Evolutionary conservation across 2,329 filamentous ascomycete genomes (phyloP).

Genomic region (Fusarium brachygibbosum): DNA sequence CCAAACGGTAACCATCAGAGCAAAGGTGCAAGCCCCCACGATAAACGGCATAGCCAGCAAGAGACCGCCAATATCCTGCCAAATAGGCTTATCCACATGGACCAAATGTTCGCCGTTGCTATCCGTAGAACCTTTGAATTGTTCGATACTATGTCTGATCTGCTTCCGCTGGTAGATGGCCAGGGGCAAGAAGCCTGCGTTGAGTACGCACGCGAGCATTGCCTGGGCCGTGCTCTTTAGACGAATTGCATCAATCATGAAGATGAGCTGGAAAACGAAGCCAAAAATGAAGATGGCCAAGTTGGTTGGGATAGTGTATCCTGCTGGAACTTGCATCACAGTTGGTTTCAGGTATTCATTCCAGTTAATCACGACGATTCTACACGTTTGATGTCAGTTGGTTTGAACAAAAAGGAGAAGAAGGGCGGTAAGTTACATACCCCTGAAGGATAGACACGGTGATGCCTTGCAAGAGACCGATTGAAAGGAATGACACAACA

Average conservation of each 20-base stretch:
- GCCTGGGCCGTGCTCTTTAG: constrained; percentile 20
- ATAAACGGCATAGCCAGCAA: background rate
- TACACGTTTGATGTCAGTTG: background rate
- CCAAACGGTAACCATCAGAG: background rate
- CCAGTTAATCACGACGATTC: constrained; percentile 4
- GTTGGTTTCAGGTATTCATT: constrained; percentile 5
- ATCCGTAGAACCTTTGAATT: background rate
- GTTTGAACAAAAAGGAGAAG: background rate
- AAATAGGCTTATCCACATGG: constrained; percentile 1
- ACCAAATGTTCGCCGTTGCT: background rate
- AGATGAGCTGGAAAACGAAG: constrained; percentile 3
- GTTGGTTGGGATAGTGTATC: constrained; percentile 4
- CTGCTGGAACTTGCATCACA: background rate
- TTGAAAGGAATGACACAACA: background rate
- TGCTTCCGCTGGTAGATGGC: constrained; percentile 4
- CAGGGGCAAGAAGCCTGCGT: constrained; percentile 5
- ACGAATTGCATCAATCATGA: constrained; percentile 16
- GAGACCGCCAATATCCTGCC: background rate
- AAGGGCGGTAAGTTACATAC: background rate
- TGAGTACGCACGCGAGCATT: constrained; percentile 4
- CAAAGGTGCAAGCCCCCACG: background rate
- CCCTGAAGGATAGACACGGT: background rate
- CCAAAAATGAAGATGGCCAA: constrained; percentile 13
- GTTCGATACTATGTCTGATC: background rate
- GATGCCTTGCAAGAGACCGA: background rate